Base-by-base conservation (phyloP, 1,139 yeast genomes). In the Yamadazyma oceani region DNA sequence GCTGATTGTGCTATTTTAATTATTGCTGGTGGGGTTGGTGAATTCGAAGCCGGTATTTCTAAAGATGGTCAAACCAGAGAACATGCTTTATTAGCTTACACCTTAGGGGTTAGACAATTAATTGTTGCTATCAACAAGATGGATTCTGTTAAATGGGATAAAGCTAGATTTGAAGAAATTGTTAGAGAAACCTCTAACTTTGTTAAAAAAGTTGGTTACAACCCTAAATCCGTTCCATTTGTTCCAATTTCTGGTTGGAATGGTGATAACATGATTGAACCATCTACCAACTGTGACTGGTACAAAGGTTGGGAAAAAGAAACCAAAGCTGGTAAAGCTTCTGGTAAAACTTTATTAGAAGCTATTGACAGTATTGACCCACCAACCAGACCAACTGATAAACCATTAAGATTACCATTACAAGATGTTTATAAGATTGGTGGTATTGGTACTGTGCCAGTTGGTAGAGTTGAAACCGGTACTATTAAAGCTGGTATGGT, bases 381-480 rank as follows among this genome's bases (percentile, higher is more conserved):
- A 69, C 92, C 92, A 54, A 47, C 69, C 62, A 84, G 92, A 78
- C 92, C 92, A 69, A 75, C 85, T 61, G 89, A 84, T 74, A 85
- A 85, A 82, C 88, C 94, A 69, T 84, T 84, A 73, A 85, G 92
- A 78, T 85, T 84, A 66, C 90, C 92, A 69, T 80, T 83, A 67
- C 92, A 85, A 78, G 92, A 85, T 80, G 92, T 84, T 60, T 84
- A 85, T 89, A 84, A 83, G 87, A 84, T 84, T 62, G 90, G 90
- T 77, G 92, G 92, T 84, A 84, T 83, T 64, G 90, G 94, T 60
- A 84, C 94, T 67, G 94, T 85, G 78, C 92, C 94, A 74, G 92
- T 85, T 79, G 92, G 92, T 68, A 84, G 92, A 79, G 92, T 84
- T 66, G 92, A 85, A 79, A 85, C 92, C 74, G 92, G 92, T 84